Evolutionary conservation across 371 early-diverging fungal species (phyloP).

Genomic region (Zychaea mexicana): DNA sequence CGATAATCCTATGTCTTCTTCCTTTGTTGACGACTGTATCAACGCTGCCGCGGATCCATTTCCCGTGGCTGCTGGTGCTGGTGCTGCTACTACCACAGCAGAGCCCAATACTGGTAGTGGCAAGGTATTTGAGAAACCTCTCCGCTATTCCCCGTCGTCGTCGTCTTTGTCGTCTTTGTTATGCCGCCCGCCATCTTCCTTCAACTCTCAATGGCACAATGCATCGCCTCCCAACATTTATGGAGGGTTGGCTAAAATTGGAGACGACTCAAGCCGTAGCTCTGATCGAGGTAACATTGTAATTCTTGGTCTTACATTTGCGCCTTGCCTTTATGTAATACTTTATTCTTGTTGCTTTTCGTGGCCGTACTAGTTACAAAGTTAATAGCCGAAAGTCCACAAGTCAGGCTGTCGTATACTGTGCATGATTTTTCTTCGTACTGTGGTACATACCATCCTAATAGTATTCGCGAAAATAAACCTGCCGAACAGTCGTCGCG

Average conservation of each 20-base stretch:
- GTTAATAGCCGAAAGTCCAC: constrained; percentile 4
- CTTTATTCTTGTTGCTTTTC: background rate
- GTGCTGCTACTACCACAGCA: background rate
- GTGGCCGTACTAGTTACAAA: background rate
- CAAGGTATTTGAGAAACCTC: background rate
- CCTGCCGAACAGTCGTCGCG: constrained; percentile 82
- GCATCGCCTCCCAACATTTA: background rate
- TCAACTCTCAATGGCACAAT: background rate
- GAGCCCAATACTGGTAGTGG: background rate
- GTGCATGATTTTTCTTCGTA: constrained; percentile 74
- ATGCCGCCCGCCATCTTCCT: background rate
- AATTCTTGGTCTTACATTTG: constrained; percentile 1
- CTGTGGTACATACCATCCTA: constrained; percentile 77
- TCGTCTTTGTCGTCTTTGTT: background rate
- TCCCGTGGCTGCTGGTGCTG: background rate
- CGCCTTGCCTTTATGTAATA: background rate
- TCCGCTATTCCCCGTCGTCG: background rate
- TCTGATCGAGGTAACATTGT: background rate
- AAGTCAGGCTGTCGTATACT: constrained; percentile 40
- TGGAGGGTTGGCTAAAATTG: background rate
- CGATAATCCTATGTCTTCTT: constrained; percentile 6
- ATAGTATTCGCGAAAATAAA: constrained; percentile 72
- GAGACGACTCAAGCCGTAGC: background rate
- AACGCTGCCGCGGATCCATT: background rate
- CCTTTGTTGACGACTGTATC: background rate